phyloP scores from a whole-genome alignment of 1,284 basidiomycete genomes.

The Apiotrichum sp. region DNA sequence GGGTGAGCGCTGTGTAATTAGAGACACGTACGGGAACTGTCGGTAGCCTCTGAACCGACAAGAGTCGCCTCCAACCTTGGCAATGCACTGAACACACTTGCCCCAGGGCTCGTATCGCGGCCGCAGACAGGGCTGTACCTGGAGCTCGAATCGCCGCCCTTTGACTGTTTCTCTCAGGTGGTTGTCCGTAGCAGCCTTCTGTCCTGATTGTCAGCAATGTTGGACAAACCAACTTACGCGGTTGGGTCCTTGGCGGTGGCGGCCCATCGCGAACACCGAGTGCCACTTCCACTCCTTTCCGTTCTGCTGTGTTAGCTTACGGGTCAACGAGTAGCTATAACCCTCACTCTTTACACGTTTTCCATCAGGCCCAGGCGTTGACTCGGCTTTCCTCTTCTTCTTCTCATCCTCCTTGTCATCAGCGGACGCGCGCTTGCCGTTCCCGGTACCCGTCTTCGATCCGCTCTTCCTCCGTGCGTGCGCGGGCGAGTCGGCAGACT shows the following conservation, averaged over 20 bases:
- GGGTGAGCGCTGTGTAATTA: background rate
- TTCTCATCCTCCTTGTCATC: background rate
- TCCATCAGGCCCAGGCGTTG: background rate
- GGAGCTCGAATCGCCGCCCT: constrained; percentile 31
- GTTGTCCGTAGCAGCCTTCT: constrained; percentile 18
- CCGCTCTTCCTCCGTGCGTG: background rate
- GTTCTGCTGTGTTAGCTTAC: background rate
- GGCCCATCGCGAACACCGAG: constrained; percentile 15
- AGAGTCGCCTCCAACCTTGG: constrained; percentile 37
- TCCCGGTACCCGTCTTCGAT: background rate
- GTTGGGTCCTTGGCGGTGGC: constrained; percentile 24
- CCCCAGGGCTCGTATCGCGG: constrained; percentile 35
- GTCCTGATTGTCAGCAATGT: constrained; percentile 2
- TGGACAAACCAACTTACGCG: constrained; percentile 15
- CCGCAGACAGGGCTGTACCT: constrained; percentile 30
- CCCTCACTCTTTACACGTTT: background rate
- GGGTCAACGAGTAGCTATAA: too few relatives aligned
- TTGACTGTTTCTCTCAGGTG: constrained; percentile 20
- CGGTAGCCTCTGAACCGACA: constrained; percentile 42
- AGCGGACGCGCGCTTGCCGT: background rate
- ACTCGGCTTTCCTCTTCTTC: background rate
- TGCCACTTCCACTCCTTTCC: constrained; percentile 14
- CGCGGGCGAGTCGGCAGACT: background rate
- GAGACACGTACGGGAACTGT: constrained; percentile 33
- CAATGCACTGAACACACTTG: constrained; percentile 41